These are phyloP conservation scores for Leccinum variicolor DNA, from an alignment of 768 basidiomycete genomes.

Conservation along the genomic window DNA sequence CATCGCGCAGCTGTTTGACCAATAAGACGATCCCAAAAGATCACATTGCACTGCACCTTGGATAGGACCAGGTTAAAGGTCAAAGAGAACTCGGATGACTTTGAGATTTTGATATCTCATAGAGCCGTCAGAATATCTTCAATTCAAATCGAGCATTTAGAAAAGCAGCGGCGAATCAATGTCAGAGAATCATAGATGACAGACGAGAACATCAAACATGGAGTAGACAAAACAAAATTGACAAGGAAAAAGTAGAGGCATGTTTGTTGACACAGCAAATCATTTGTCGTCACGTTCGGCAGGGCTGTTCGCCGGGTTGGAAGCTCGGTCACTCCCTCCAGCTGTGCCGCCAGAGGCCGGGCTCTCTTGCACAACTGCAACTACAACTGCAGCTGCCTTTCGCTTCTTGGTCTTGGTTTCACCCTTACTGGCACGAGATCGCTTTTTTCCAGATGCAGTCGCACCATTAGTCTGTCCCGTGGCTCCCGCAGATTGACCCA, in stretches of 20 bases:
- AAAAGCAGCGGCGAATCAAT: background rate
- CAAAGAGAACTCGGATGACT: conserved; percentile 26
- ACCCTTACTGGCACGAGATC: conserved; percentile 29
- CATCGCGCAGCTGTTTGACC: conserved; percentile 27
- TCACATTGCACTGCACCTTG: conserved; percentile 13
- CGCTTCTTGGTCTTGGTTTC: conserved; percentile 32
- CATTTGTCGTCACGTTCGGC: conserved; percentile 23
- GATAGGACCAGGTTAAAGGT: conserved; percentile 28
- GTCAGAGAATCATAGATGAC: conserved; percentile 5
- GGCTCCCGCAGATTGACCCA: conserved; percentile 14
- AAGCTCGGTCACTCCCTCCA: conserved; percentile 26
- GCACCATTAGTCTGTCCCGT: conserved; percentile 18
- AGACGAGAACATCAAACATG: conserved; percentile 11
- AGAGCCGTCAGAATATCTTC: conserved; percentile 26
- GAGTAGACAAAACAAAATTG: conserved; percentile 2
- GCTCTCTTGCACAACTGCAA: conserved; percentile 9
- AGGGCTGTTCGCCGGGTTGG: conserved; percentile 26
- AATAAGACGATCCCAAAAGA: conserved; percentile 26
- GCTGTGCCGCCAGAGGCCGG: conserved; percentile 23
- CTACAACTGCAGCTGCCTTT: conserved; percentile 16
- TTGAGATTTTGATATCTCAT: conserved; percentile 16
- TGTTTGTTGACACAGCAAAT: conserved; percentile 1
- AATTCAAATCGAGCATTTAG: conserved; percentile 17
- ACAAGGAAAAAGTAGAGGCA: background rate
- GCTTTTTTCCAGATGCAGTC: conserved; percentile 25